Evolutionary conservation across 306 rosid genomes (phyloP).

Genomic region (Cicer arietinum): DNA sequence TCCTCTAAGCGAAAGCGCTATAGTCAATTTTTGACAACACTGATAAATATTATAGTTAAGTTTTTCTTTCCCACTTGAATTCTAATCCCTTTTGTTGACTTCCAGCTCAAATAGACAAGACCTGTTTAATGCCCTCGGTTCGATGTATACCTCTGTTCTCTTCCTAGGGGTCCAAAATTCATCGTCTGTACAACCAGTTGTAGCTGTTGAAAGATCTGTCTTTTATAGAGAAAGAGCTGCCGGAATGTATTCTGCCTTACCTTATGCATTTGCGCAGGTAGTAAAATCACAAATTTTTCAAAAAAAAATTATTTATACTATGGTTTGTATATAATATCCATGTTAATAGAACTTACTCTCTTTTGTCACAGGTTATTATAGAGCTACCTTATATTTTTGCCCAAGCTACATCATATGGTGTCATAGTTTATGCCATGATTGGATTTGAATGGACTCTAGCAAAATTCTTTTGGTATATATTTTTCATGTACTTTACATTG

Average conservation of each 20-base stretch:
- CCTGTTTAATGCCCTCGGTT: conserved; percentile 56
- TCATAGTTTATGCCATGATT: conserved; percentile 69
- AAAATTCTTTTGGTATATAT: conserved; percentile 69
- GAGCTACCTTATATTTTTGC: conserved; percentile 51
- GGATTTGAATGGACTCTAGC: conserved; percentile 63
- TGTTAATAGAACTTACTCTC: conserved; percentile 1
- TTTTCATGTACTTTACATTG: conserved; percentile 63
- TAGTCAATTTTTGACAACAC: too few species aligned
- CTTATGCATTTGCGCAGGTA: conserved; percentile 75
- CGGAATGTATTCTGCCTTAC: conserved; percentile 67
- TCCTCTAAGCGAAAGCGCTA: too few species aligned
- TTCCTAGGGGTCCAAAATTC: conserved; percentile 66
- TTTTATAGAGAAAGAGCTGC: conserved; percentile 71
- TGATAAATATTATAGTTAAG: too few species aligned
- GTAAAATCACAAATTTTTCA: not conserved
- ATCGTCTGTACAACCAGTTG: conserved; percentile 58
- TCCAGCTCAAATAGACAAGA: conserved; percentile 47
- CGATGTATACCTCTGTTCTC: conserved; percentile 60
- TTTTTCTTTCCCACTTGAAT: not conserved
- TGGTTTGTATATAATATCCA: not conserved
- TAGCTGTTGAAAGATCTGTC: conserved; percentile 64
- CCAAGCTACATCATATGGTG: conserved; percentile 55
- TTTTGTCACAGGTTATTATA: conserved; percentile 22
- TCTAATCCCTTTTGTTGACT: conserved; percentile 25
- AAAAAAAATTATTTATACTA: not conserved